phyloP scores from a whole-genome alignment of 2,329 filamentous ascomycete species.

The Neonectria faginata region DNA sequence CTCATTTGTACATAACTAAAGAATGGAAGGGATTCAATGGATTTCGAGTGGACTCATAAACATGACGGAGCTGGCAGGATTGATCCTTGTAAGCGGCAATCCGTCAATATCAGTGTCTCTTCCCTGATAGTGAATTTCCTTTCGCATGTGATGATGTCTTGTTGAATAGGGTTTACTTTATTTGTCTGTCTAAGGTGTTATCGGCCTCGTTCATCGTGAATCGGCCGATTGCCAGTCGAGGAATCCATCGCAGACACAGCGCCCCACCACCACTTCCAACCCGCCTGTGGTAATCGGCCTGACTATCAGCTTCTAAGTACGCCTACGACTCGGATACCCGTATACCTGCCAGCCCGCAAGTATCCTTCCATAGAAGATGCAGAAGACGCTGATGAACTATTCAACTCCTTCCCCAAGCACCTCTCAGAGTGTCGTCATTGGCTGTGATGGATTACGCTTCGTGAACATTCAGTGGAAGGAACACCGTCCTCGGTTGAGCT shows the following conservation, averaged over 20 bases:
- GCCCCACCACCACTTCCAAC: neutral
- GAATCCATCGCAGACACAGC: neutral
- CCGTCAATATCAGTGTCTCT: neutral
- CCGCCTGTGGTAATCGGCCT: neutral
- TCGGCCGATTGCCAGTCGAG: neutral
- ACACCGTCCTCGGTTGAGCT: neutral
- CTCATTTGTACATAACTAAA: slow-evolving; percentile 54
- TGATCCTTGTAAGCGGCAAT: slow-evolving; percentile 7
- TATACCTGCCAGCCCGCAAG: neutral
- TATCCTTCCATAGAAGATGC: neutral
- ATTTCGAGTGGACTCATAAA: slow-evolving; percentile 24
- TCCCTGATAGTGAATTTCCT: too few species aligned
- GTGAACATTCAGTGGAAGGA: slow-evolving; percentile 3
- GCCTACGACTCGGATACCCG: neutral
- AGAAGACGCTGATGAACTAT: neutral
- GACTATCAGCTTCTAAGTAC: neutral
- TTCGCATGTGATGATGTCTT: neutral
- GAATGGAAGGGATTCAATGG: slow-evolving; percentile 39
- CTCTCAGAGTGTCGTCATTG: neutral
- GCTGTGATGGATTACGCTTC: neutral
- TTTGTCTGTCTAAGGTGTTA: neutral
- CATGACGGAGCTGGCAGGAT: slow-evolving; percentile 14
- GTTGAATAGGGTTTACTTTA: neutral
- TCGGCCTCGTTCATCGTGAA: neutral
- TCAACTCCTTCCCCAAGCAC: slow-evolving; percentile 1